Evolutionary conservation across 2,329 filamentous ascomycete genomes (phyloP).

Genomic region (Ophiostoma tasmaniense): DNA sequence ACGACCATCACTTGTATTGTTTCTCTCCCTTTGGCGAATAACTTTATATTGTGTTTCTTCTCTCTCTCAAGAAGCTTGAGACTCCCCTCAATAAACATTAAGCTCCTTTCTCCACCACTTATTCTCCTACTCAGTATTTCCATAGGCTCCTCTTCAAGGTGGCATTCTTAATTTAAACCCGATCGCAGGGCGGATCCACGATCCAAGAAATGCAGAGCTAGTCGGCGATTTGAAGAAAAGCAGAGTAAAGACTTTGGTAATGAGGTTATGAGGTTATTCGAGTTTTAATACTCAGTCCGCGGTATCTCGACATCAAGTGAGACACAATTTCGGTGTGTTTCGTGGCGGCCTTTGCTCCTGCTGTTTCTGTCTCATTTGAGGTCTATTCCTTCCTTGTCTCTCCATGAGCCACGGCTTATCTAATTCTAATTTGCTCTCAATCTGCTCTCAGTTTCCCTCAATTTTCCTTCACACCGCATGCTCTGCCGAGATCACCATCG

Average conservation of each 20-base stretch:
- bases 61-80: too few species aligned
- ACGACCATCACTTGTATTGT: neutral
- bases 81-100: too few species aligned
- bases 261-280: too few species aligned
- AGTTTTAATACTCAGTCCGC: too few species aligned
- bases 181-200: conserved; percentile 3
- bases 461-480: neutral
- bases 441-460: neutral
- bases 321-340: neutral
- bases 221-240: too few species aligned
- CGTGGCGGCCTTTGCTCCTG: neutral
- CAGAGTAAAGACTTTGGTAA: too few species aligned
- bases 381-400: neutral
- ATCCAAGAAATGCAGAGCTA: neutral
- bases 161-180: conserved; percentile 1
- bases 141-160: neutral
- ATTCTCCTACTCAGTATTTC: neutral
- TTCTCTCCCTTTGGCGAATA: neutral
- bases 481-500: neutral
- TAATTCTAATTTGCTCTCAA: neutral
- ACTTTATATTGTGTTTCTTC: neutral
- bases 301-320: neutral
- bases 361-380: neutral
- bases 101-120: neutral
- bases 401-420: neutral